These are phyloP conservation scores for Leccinum subfulvum DNA, from an alignment of 1,284 basidiomycete genomes.

Conservation along the genomic window DNA sequence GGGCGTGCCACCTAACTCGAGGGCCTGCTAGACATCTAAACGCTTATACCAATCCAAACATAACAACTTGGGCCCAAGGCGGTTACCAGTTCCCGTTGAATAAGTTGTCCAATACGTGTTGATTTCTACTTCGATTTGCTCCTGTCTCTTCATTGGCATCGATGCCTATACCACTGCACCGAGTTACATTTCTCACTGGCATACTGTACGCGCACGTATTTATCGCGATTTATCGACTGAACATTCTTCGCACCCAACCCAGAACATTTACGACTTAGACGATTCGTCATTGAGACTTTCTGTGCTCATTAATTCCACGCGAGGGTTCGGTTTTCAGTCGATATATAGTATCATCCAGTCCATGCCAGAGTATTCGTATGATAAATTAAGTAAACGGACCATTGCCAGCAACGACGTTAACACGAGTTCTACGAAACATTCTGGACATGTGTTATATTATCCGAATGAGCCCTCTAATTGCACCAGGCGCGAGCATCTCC, in stretches of 20 bases:
- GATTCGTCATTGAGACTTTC: slow-evolving; percentile 1
- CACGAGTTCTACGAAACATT: not conserved
- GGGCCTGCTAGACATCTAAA: slow-evolving; percentile 54
- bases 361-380: slow-evolving; percentile 2
- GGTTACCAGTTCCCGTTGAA: slow-evolving; percentile 72
- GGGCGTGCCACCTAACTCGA: not conserved
- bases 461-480: not conserved
- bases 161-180: slow-evolving; percentile 20
- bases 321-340: slow-evolving; percentile 1
- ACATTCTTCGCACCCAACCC: slow-evolving; percentile 14
- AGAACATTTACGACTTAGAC: slow-evolving; percentile 21
- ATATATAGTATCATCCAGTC: slow-evolving; percentile 5
- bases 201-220: slow-evolving; percentile 30
- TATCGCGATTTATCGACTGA: slow-evolving; percentile 31
- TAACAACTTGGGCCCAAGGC: slow-evolving; percentile 72
- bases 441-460: not conserved
- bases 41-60: slow-evolving; percentile 69
- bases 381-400: slow-evolving; percentile 11
- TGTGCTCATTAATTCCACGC: not conserved
- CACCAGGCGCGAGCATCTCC: not conserved
- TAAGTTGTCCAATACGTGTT: slow-evolving; percentile 54
- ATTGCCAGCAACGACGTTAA: not conserved
- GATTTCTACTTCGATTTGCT: slow-evolving; percentile 15
- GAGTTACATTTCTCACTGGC: slow-evolving; percentile 17
- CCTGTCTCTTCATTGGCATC: slow-evolving; percentile 10